Conservation (phyloP, 495 filamentous ascomycete species). For the Daldinia grandis region DNA sequence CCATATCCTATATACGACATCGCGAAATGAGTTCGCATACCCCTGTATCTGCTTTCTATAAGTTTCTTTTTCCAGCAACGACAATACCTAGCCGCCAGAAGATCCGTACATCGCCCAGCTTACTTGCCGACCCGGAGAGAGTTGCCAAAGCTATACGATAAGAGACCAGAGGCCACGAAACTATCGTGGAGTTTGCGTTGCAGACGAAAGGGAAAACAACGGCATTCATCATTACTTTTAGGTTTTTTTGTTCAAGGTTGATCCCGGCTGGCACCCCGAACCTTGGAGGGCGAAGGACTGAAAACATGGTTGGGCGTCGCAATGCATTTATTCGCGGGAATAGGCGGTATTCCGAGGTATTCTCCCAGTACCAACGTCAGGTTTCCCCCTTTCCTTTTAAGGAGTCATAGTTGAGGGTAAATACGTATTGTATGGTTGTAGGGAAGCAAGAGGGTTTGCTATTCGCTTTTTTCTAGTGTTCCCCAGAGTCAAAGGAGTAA, state of each 20-base stretch:
- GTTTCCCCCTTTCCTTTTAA: neutral
- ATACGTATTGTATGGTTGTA: neutral
- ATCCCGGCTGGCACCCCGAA: neutral
- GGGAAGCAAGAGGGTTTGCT: neutral
- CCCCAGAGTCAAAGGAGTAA: neutral
- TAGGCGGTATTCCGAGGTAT: conserved; percentile 1
- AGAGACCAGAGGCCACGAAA: neutral
- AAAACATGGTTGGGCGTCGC: conserved; percentile 1
- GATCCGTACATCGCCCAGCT: neutral
- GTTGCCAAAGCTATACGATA: neutral
- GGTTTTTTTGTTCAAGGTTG: conserved; percentile 8
- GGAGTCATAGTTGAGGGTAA: neutral
- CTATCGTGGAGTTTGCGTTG: conserved; percentile 10
- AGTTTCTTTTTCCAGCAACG: conserved; percentile 1
- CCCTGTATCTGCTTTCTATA: conserved; percentile 8
- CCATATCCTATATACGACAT: conserved; percentile 28
- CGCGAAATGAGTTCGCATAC: conserved; percentile 28
- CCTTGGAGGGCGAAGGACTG: conserved; percentile 1
- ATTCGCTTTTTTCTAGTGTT: neutral
- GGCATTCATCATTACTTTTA: conserved; percentile 6
- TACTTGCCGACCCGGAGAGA: neutral
- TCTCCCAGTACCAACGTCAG: neutral
- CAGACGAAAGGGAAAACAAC: neutral
- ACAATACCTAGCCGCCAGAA: neutral
- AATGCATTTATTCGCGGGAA: conserved; percentile 1